Evolutionary conservation across 208 protist genomes (phyloP), one percentile per base, ranked within the genome.

Genomic region (Wallacemonas sp.): DNA sequence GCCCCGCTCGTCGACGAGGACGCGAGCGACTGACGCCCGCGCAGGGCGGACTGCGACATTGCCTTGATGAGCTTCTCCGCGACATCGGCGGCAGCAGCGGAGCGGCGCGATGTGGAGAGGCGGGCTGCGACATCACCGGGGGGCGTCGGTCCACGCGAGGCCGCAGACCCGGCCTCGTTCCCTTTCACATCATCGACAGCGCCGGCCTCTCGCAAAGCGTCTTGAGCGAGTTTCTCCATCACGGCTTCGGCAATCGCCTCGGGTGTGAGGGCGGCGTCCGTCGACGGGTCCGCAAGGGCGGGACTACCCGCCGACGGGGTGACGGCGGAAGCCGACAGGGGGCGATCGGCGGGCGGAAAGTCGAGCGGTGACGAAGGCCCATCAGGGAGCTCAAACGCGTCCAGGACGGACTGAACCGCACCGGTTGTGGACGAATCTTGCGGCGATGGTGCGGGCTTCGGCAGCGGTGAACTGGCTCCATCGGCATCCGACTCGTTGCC

Each of bases 51-150:
- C 33, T 45, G 7, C 12, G 42, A 49, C 39, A 49, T 25, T 3
- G 61, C 61, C 0, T 16, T 33, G 22, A 45, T 38, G 41, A 63
- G 57, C 57, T 48, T 29, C 39, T 45, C 57, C 2, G 57, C 33
- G 11, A 36, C 57, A 29, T 63, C 39, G 4, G 3, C 14, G 33
- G 57, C 57, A 36, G 54, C 25, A 5, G 44, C n/a, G n/a, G n/a
- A n/a, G n/a, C n/a, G n/a, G n/a, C n/a, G n/a, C n/a, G n/a, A n/a
- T n/a, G n/a, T n/a, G n/a, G n/a, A n/a, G n/a, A n/a, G n/a, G n/a
- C n/a, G n/a, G n/a, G n/a, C n/a, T n/a, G n/a, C n/a, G n/a, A n/a
- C n/a, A n/a, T n/a, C n/a, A n/a, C n/a, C n/a, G n/a, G n/a, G n/a
- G n/a, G n/a, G n/a, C n/a, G n/a, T n/a, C n/a, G n/a, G n/a, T n/a